Evolutionary conservation across 2,329 filamentous ascomycete species (phyloP).

Genomic region (Claviceps arundinis): DNA sequence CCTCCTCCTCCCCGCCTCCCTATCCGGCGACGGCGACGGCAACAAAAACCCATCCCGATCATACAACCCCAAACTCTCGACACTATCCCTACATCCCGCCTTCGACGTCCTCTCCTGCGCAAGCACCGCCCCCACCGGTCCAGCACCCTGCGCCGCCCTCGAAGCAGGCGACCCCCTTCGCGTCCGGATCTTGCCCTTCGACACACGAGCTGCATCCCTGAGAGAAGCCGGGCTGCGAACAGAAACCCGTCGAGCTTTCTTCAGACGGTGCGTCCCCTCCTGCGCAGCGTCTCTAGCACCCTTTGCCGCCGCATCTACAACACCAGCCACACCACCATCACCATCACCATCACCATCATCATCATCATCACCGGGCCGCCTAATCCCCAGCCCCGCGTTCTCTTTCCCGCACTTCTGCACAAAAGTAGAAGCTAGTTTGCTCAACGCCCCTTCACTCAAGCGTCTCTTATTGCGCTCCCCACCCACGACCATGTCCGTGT

Average conservation of each 20-base stretch:
- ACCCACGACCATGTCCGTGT: neutral
- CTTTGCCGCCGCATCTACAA: too few species aligned
- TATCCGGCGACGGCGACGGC: slow-evolving; percentile 27
- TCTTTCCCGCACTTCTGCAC: slow-evolving; percentile 16
- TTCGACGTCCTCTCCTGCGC: slow-evolving; percentile 10
- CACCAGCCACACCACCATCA: too few species aligned
- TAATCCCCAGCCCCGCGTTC: slow-evolving; percentile 12
- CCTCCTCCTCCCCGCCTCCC: slow-evolving; percentile 9
- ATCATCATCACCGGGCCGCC: neutral
- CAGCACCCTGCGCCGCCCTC: slow-evolving; percentile 11
- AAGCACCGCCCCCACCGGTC: slow-evolving; percentile 14
- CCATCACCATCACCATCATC: neutral
- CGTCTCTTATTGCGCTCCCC: neutral
- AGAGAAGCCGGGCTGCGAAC: neutral
- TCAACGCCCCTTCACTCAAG: neutral
- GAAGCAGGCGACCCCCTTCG: too few species aligned
- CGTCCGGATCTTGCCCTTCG: neutral
- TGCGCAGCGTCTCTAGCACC: neutral
- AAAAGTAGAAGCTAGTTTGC: neutral
- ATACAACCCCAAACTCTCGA: slow-evolving; percentile 29
- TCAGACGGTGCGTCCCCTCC: slow-evolving; percentile 7
- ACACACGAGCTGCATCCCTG: neutral
- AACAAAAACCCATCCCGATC: slow-evolving; percentile 33
- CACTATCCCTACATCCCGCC: slow-evolving; percentile 14
- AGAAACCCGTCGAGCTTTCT: slow-evolving; percentile 6